Percentiles rank a stretch among this genome's conserved stretches.
These are phyloP conservation scores for Xylaria scruposa DNA, from an alignment of 495 filamentous ascomycete species.

Conservation along the genomic window DNA sequence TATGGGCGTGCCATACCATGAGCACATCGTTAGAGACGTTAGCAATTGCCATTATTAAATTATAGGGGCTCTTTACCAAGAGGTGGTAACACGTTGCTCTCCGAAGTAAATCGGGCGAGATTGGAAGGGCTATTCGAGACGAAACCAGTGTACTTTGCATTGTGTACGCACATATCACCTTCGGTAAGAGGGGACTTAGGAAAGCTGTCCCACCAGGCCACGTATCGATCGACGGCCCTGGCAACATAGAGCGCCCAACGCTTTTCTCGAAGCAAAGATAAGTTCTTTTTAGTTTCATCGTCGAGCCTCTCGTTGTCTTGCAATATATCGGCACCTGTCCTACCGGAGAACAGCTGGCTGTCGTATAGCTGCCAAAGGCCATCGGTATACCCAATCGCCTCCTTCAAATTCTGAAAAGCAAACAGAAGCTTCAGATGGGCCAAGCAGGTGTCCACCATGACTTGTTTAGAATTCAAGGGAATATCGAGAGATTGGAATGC, in stretches of 20 bases:
- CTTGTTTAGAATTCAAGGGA: conserved; percentile 31
- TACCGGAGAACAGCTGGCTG: conserved; percentile 44
- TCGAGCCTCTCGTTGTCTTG: conserved; percentile 29
- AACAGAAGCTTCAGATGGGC: conserved; percentile 80
- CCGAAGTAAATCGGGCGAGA: conserved; percentile 33
- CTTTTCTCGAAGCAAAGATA: conserved; percentile 72
- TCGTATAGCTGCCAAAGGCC: conserved; percentile 71
- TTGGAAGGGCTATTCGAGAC: neutral
- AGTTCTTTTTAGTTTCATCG: conserved; percentile 34
- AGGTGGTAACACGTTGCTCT: conserved; percentile 46
- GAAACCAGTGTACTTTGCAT: conserved; percentile 37
- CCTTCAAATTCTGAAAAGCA: conserved; percentile 70
- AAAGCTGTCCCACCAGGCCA: conserved; percentile 68
- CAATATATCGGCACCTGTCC: conserved; percentile 28
- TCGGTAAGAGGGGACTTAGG: conserved; percentile 40
- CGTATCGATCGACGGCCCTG: conserved; percentile 75
- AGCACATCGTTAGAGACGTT: conserved; percentile 66
- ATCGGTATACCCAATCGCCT: conserved; percentile 67
- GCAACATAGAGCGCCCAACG: conserved; percentile 80
- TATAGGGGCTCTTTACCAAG: conserved; percentile 40
- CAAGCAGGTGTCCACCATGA: conserved; percentile 60
- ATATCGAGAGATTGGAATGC: conserved; percentile 51
- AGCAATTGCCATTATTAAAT: conserved; percentile 9
- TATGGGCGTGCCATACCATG: conserved; percentile 89
- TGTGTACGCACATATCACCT: conserved; percentile 38